Base-by-base conservation (phyloP, 176 grass and related monocot species). In the Luzula sylvatica region DNA sequence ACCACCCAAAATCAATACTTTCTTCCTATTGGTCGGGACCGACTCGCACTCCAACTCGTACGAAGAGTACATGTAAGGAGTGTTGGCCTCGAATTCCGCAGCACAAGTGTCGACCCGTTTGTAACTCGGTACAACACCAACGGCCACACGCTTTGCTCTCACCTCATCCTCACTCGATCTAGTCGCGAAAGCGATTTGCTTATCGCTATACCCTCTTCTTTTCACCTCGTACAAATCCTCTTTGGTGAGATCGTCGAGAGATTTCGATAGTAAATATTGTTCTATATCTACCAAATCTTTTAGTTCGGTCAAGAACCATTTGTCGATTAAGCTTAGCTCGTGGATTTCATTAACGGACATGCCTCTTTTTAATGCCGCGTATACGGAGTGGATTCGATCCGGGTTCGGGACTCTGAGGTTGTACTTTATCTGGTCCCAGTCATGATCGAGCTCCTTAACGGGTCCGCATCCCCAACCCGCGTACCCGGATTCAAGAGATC, bases 51-150 rank as follows among this genome's bases (percentile, higher is more conserved):
- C 93, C 52, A 79, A 80, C 23, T 98, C 92, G 77, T 98, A 98
- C 1, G 81, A 77, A 53, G 92, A 98, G 53, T 98, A 98, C 92
- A 98, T 90, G 65, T 98, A 98, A 16, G 92, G 92, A 22, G 92
- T 98, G 44, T 90, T 85, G 14, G 92, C 92, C 80, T 98, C 92
- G 77, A 98, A 98, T 38, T 98, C 92, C 68, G 92, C 92, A 48
- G 92, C 92, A 74, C 92, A 98, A 39, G 92, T 98, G 68, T 98
- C 92, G 15, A 98, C 92, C 23, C 92, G 86, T 68, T 98, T 98
- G 57, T 90, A 98, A 77, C 81, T 72, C 13, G 92, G 92, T 49
- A 52, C 26, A 30, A 98, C 52, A 23, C 86, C 75, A 62, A 98
- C 65, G 18, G 65, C 77, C 16, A 89, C 50, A 12, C 86, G 92